Evolutionary conservation across 1,139 yeast species (phyloP), one percentile per base, ranked within the genome.

Genomic region (Eremothecium coryli): DNA sequence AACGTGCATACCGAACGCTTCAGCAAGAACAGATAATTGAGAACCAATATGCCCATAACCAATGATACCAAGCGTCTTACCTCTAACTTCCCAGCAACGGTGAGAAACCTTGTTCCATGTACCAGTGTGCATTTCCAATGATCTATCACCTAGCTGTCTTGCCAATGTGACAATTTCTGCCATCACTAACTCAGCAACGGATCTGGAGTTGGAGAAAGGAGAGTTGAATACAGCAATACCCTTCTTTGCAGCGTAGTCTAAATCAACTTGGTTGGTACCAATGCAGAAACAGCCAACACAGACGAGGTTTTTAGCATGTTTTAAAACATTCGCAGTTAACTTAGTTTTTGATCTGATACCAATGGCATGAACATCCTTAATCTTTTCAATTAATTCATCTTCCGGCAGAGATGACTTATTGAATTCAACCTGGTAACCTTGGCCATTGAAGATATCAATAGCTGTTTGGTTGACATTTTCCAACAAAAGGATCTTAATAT

Each of bases 21-120:
- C 99, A 31, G 99, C 97, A 49, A 90, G 70, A 15, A 90, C 98
- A 5, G 95, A 82, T 58, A 90, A 76, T 66, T 90, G 99, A 29
- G 97, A 70, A 52, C 99, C 99, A 64, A 90, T 93, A 61, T 90
- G 99, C 50, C 99, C 99, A 56, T 93, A 90, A 46, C 99, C 99
- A 23, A 90, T 71, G 54, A 90, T 90, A 45, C 98, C 99, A 50
- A 90, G 71, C 36, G 98, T 90, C 66, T 90, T 90, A 50, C 99
- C 98, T 66, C 99, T 82, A 50, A 93, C 88, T 68, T 90, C 99
- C 98, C 98, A 90, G 67, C 99, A 90, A 62, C 76, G 86, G 50
- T 86, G 71, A 53, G 85, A 71, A 48, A 88, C 97, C 67, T 90
- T 90, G 68, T 93, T 90, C 99, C 99, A 90, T 44, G 93, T 80